Evolutionary conservation across 2,329 filamentous ascomycete genomes (phyloP).

Genomic region (Colletotrichum liriopes): DNA sequence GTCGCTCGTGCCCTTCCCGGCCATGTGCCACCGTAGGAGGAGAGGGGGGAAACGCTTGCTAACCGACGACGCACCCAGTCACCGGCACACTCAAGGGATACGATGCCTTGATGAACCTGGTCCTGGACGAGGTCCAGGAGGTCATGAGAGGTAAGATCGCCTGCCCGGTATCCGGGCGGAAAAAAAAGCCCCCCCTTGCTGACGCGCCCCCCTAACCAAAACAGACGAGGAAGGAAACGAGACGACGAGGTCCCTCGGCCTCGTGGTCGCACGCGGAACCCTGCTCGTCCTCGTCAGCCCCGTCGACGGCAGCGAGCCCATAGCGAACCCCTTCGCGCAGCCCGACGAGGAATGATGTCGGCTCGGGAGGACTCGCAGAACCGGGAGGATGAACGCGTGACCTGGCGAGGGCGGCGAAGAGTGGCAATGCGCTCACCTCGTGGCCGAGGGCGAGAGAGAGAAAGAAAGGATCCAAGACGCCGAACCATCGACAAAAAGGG

Average conservation of each 20-base stretch:
- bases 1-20: conserved; percentile 44
- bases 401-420: background rate
- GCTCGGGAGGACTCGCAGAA: background rate
- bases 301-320: conserved; percentile 94
- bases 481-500: background rate
- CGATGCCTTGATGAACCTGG: conserved; percentile 98
- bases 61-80: conserved; percentile 66
- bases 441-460: background rate
- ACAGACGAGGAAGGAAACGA: conserved; percentile 95
- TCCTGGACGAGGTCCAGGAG: conserved; percentile 95
- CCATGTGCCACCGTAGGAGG: too few species aligned
- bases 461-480: background rate
- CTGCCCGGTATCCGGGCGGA: background rate
- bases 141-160: conserved; percentile 80
- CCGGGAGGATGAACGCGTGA: background rate
- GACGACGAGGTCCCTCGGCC: conserved; percentile 82
- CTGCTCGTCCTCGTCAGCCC: conserved; percentile 94
- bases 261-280: conserved; percentile 93
- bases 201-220: conserved; percentile 3
- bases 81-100: conserved; percentile 93
- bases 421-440: background rate
- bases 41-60: background rate
- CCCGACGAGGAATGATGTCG: conserved; percentile 73
- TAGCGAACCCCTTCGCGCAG: conserved; percentile 92
- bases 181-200: background rate